Percentiles rank a stretch among this genome's conserved stretches.
Conservation (phyloP, 192 early-diverging fungal genomes). For the Coemansia umbellata region DNA sequence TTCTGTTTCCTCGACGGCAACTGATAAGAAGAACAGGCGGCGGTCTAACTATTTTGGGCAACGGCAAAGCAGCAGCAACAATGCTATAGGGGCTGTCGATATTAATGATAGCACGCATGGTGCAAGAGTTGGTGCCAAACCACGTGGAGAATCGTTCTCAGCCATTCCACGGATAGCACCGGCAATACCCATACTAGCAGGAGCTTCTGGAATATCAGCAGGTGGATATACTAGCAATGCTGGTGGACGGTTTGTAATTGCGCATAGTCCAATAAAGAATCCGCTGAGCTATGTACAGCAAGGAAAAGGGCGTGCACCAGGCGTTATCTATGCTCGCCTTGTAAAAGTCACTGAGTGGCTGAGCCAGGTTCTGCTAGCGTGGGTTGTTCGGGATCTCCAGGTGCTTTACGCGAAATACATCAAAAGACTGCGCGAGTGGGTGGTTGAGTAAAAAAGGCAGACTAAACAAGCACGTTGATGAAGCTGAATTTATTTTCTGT, state of each 20-base stretch:
- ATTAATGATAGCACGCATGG: too few species aligned
- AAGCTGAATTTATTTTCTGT: neutral
- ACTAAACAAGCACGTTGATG: too few species aligned
- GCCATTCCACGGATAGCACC: slow-evolving; percentile 31
- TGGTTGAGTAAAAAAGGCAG: slow-evolving; percentile 30
- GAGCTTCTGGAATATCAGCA: neutral
- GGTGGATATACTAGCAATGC: neutral
- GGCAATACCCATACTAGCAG: neutral
- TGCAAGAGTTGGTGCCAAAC: slow-evolving; percentile 10
- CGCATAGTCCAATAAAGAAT: slow-evolving; percentile 46
- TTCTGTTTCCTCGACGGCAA: slow-evolving; percentile 7
- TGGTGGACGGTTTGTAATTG: slow-evolving; percentile 31
- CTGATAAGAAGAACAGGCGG: slow-evolving; percentile 39
- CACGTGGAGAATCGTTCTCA: slow-evolving; percentile 40
- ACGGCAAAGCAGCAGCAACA: slow-evolving; percentile 24
- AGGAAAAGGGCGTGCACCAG: slow-evolving; percentile 43
- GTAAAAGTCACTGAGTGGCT: slow-evolving; percentile 47
- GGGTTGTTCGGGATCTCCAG: slow-evolving; percentile 51
- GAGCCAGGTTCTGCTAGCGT: slow-evolving; percentile 48
- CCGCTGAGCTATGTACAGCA: slow-evolving; percentile 42
- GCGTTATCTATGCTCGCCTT: slow-evolving; percentile 47
- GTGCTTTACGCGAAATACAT: slow-evolving; percentile 52
- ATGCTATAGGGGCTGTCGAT: slow-evolving; percentile 2
- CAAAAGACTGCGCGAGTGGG: slow-evolving; percentile 52
- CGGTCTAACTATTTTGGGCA: slow-evolving; percentile 52